Conservation (phyloP, 768 basidiomycete genomes). For the Rhizopogon sp. region DNA sequence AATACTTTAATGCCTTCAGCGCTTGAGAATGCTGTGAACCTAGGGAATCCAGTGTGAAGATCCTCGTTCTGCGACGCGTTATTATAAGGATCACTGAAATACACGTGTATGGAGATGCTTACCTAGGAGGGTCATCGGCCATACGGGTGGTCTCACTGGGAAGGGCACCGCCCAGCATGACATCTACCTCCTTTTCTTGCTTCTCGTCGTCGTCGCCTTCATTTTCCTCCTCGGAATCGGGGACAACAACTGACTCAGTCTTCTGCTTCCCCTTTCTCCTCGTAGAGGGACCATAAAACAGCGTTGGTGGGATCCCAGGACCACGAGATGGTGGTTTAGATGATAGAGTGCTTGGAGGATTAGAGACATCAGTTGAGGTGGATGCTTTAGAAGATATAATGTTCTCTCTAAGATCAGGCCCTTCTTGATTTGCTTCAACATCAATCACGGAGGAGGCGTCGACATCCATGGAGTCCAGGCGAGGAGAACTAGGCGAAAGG, state of each 20-base stretch:
- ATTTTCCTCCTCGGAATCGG: slow-evolving; percentile 14
- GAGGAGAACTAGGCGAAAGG: slow-evolving; percentile 8
- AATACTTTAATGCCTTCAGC: slow-evolving; percentile 52
- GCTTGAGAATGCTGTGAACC: slow-evolving; percentile 67
- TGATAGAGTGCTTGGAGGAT: not conserved
- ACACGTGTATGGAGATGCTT: not conserved
- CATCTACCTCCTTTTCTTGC: slow-evolving; percentile 27
- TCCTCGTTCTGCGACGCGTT: slow-evolving; percentile 50
- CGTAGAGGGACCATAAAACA: slow-evolving; percentile 17
- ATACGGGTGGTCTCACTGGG: slow-evolving; percentile 11
- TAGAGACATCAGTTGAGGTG: not conserved
- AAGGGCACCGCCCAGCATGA: slow-evolving; percentile 17
- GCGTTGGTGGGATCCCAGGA: slow-evolving; percentile 11
- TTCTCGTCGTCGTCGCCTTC: slow-evolving; percentile 23
- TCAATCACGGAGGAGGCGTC: slow-evolving; percentile 5
- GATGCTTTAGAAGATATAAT: not conserved
- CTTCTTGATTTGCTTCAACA: not conserved
- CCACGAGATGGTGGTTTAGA: slow-evolving; percentile 4
- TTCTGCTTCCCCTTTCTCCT: slow-evolving; percentile 2
- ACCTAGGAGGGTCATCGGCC: slow-evolving; percentile 16
- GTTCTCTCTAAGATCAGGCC: not conserved
- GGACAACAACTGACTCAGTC: not conserved
- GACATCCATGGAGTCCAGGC: slow-evolving; percentile 22
- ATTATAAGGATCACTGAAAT: not conserved
- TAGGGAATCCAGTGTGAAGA: slow-evolving; percentile 90